Base-by-base conservation (phyloP, 2,329 filamentous ascomycete genomes). In the Tolypocladium ovalisporum region DNA sequence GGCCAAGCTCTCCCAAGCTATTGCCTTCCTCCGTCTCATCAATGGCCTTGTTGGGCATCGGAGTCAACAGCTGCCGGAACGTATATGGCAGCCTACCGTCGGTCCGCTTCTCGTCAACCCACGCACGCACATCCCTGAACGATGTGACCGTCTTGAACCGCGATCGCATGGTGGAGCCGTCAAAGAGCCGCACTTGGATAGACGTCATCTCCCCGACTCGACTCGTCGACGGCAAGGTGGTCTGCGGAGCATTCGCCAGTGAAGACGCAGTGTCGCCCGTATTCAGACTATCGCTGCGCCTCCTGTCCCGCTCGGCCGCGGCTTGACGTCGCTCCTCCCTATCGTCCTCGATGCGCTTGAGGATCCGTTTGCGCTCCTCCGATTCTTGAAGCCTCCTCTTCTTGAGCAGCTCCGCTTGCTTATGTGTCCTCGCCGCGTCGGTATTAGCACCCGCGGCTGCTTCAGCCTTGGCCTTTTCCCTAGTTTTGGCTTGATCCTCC, bases 41-140 rank as follows among this genome's bases (percentile, higher is more conserved):
- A 58, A 97, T 85, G 12, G 81, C 83, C 61, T 83, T 84, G 68
- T 87, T 94, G 1, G 90, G 89, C 24, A 84, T 74, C 0, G 92
- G 92, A 0, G 88, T 86, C 2, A 95, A 78, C 39, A 97, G 85
- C 53, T 95, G 84, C 67, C 91, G 90, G 73, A 97, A 92, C 15
- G 81, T 87, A 70, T 91, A 97, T 0, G 90, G 89, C 15, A 77
- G 69, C 35, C 79, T 75, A 24, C 79, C 80, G 49, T 82, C 80
- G 13, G 70, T 75, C 60, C 83, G 77, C 39, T 81, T 76, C 57
- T 79, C 75, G 56, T 93, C 88, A 9, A 97, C 80, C 89, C 90
- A 97, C 8, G 77, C 73, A 9, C 93, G 82, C 1, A 97, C 85
- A 49, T 89, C 82, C 8, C 70, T 75, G 4, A 97, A 77, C 0